Base-by-base conservation (phyloP, 257 asterid genomes). In the Capsicum chinense region DNA sequence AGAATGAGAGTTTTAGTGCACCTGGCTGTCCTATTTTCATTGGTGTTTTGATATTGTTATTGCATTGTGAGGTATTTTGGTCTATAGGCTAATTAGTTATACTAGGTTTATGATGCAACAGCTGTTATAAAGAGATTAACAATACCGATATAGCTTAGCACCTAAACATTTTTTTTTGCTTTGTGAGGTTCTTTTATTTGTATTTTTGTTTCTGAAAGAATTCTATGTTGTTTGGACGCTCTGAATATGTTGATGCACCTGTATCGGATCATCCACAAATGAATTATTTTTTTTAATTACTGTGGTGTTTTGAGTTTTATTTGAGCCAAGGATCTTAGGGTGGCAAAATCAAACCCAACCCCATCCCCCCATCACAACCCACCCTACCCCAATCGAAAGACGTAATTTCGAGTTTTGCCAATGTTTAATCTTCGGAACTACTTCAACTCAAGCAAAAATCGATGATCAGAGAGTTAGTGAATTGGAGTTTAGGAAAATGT, bases 381-480 rank as follows among this genome's bases (percentile, higher is more conserved):
- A 85, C 50, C 48, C 87, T 60, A 66, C 88, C 70, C 84, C 95
- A 57, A 2, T 71, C 19, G 84, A 5, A 79, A 66, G 62, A 85
- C 79, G 85, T 62, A 59, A 87, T 59, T 12, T 37, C 87, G 1
- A 64, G 54, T n/a, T 48, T 83, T 54, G 35, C 92, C 8, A 88
- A 84, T 68, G 59, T 87, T 15, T 87, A 84, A 78, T 85, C 90
- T 26, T 89, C 87, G 5, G 95, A 94, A 81, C 85, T 93, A 16
- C 56, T 74, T 37, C 88, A 86, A 84, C 84, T 91, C 58, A 92
- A 92, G 83, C 94, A 54, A 84, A 91, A 79, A 79, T 89, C 8
- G 58, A 85, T 0, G 96, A 94, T 89, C 86, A 71, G 3, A 80
- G 83, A 44, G 3, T 90, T 4, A 90, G 93, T 9, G 91, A 90